Conservation (phyloP, 257 asterid species). For the Solanum chiquidenum region DNA sequence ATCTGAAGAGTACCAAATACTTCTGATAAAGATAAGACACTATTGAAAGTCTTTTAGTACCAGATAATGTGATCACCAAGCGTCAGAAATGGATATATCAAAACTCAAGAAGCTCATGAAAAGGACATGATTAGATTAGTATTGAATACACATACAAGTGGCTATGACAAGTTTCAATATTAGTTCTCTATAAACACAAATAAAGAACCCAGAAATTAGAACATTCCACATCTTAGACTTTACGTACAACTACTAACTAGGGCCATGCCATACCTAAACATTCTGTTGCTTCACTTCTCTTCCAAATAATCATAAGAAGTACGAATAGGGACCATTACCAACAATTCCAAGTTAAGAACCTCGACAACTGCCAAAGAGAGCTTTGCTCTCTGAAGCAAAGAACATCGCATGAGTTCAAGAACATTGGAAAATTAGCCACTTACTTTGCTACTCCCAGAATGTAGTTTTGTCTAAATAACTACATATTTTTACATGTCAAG, state of each 20-base stretch:
- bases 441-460: constrained; percentile 1
- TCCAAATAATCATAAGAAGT: background rate
- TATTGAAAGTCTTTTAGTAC: background rate
- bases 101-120: background rate
- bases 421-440: background rate
- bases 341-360: background rate
- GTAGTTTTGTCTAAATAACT: background rate
- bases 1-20: background rate
- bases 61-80: background rate
- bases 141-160: background rate
- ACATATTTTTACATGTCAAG: background rate
- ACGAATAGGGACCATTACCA: background rate
- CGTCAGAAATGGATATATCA: background rate
- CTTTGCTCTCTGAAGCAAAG: background rate
- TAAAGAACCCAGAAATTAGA: background rate
- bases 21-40: background rate
- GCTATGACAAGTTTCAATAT: background rate
- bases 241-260: background rate
- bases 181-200: background rate
- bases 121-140: background rate
- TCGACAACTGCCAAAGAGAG: background rate
- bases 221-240: background rate
- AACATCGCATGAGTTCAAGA: background rate
- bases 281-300: background rate
- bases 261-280: background rate